Conservation (phyloP, 208 protist genomes). For the Balamuthia mandrillaris region DNA sequence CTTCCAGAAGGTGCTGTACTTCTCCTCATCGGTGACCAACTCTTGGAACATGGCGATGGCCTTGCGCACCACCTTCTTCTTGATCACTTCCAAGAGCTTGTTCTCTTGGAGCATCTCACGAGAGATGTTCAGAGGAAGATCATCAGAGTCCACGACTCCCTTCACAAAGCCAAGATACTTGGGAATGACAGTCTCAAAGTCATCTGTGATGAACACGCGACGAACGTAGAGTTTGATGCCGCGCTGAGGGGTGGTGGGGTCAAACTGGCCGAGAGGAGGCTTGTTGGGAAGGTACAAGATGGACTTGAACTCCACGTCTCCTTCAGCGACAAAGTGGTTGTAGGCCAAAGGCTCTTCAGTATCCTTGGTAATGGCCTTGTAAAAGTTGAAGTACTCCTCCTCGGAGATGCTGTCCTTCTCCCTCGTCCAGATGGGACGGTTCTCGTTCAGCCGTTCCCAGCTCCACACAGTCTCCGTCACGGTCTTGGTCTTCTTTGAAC, state of each 20-base stretch:
- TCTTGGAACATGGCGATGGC: conserved; percentile 73
- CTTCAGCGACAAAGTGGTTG: conserved; percentile 89
- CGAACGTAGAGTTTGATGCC: conserved; percentile 92
- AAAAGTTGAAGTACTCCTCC: conserved; percentile 98
- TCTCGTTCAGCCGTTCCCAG: conserved; percentile 84
- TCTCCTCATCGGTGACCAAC: conserved; percentile 65
- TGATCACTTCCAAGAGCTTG: conserved; percentile 81
- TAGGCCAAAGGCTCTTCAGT: conserved; percentile 88
- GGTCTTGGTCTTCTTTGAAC: conserved; percentile 18
- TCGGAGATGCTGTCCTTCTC: conserved; percentile 87
- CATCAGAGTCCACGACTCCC: conserved; percentile 98
- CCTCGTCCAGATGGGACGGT: conserved; percentile 98
- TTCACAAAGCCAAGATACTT: conserved; percentile 74
- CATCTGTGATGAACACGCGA: conserved; percentile 98
- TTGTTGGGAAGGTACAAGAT: conserved; percentile 95
- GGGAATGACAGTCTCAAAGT: conserved; percentile 87
- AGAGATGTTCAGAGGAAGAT: conserved; percentile 99
- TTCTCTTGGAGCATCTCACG: conserved; percentile 93
- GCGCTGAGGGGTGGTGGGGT: conserved; percentile 64
- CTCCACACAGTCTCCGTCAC: neutral
- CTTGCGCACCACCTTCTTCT: conserved; percentile 94
- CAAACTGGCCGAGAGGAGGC: conserved; percentile 84
- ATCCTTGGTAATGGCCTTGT: conserved; percentile 93
- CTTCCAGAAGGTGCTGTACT: conserved; percentile 65
- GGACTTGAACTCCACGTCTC: conserved; percentile 92